phyloP scores from a whole-genome alignment of 768 basidiomycete genomes.

The Kwoniella shandongensis region DNA sequence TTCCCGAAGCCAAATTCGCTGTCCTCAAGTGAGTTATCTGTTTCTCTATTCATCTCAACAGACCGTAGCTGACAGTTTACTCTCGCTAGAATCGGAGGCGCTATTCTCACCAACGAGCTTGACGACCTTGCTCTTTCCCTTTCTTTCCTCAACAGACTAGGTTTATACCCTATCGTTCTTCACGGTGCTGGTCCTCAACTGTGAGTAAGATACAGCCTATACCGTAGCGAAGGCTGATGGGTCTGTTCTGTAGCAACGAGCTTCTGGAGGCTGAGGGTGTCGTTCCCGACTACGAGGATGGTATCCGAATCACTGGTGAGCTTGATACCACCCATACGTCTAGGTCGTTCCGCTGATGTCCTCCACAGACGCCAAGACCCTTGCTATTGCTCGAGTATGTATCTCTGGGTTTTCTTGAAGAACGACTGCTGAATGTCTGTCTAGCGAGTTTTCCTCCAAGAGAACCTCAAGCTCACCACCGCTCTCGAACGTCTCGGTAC shows the following conservation, averaged over 20 bases:
- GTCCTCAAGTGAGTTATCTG: constrained; percentile 70
- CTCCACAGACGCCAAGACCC: constrained; percentile 80
- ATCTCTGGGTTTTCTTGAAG: constrained; percentile 1
- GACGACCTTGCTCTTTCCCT: constrained; percentile 92
- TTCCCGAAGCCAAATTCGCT: constrained; percentile 76
- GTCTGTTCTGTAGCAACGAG: constrained; percentile 61
- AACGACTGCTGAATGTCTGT: not conserved
- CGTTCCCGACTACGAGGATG: constrained; percentile 93
- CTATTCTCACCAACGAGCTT: constrained; percentile 78
- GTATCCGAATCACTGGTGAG: constrained; percentile 91
- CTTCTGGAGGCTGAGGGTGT: constrained; percentile 91
- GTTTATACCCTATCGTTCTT: constrained; percentile 94
- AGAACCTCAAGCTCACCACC: constrained; percentile 90
- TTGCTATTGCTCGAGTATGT: constrained; percentile 75
- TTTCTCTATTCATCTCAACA: not conserved
- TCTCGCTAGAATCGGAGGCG: constrained; percentile 71
- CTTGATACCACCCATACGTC: constrained; percentile 10
- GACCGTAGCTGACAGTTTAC: constrained; percentile 1
- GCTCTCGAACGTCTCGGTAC: constrained; percentile 94
- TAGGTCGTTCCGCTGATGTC: not conserved
- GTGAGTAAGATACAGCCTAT: constrained; percentile 26
- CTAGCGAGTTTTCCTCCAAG: constrained; percentile 85
- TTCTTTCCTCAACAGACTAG: constrained; percentile 94
- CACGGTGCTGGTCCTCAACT: constrained; percentile 92
- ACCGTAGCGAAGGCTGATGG: not conserved